These are phyloP conservation scores for Plasmodium vivax DNA, from an alignment of 169 alveolate genomes.

Conservation along the genomic window DNA sequence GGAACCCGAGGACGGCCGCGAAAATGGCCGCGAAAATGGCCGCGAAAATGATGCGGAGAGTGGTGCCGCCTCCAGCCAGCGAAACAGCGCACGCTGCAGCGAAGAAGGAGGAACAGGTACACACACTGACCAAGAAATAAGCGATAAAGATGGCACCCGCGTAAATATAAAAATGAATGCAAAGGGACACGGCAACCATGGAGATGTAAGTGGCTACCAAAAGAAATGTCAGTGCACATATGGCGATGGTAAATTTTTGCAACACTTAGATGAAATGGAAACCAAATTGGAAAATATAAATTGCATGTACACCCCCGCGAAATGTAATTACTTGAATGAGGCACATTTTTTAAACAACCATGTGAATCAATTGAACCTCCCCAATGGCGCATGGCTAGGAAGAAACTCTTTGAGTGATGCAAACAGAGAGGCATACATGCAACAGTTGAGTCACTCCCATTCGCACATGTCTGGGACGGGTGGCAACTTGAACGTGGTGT, in stretches of 20 bases:
- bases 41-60: background rate
- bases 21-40: background rate
- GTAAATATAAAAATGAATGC: background rate
- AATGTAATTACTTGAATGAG: constrained; percentile 6
- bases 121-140: background rate
- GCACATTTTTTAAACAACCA: background rate
- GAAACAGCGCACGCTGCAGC: background rate
- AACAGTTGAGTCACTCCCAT: background rate
- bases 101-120: background rate
- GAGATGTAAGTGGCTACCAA: background rate
- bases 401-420: background rate
- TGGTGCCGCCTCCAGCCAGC: background rate
- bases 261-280: background rate
- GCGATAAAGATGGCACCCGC: background rate
- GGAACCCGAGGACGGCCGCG: too few species aligned
- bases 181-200: background rate
- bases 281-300: background rate
- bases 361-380: constrained; percentile 2
- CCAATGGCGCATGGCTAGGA: background rate
- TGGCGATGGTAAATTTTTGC: background rate
- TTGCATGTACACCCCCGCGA: background rate
- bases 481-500: background rate
- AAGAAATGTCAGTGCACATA: background rate
- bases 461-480: background rate
- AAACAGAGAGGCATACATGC: background rate